phyloP scores from a whole-genome alignment of 2,329 filamentous ascomycete genomes.

The Alternaria dauci region DNA sequence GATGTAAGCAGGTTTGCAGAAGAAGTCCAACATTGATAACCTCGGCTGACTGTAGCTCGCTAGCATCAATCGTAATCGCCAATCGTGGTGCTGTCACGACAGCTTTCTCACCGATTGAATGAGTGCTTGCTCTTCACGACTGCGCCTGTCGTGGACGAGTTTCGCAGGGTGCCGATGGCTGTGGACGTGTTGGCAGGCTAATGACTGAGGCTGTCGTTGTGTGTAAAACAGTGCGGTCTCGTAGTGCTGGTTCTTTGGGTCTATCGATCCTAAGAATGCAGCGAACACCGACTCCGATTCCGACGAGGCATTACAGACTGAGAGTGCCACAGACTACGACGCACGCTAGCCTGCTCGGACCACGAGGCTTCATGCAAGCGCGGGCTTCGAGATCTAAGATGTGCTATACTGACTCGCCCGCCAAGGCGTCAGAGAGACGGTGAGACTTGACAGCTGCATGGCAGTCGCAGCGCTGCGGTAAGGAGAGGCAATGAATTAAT shows the following conservation, averaged over 20 bases:
- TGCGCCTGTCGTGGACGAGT: neutral
- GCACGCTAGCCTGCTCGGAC: conserved; percentile 7
- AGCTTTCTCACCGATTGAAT: neutral
- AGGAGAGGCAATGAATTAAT: neutral
- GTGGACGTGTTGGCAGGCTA: neutral
- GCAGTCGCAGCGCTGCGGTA: conserved; percentile 12
- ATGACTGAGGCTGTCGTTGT: neutral
- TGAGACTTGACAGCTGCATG: conserved; percentile 18
- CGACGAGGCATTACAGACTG: neutral
- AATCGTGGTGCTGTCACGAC: neutral
- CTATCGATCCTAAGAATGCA: neutral
- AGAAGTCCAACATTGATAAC: neutral
- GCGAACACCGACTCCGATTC: neutral
- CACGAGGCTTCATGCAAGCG: conserved; percentile 9
- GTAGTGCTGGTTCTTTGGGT: neutral
- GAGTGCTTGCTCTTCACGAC: neutral
- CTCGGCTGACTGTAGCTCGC: neutral
- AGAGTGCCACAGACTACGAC: conserved; percentile 1
- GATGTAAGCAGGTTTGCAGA: neutral
- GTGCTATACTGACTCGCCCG: conserved; percentile 14
- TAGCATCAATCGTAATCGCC: too few relatives aligned
- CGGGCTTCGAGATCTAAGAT: conserved; percentile 1
- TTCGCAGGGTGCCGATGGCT: neutral
- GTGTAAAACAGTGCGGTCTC: neutral
- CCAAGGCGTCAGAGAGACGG: conserved; percentile 15